Base-by-base conservation (phyloP, 768 basidiomycete species). In the Hypsizygus marmoreus region DNA sequence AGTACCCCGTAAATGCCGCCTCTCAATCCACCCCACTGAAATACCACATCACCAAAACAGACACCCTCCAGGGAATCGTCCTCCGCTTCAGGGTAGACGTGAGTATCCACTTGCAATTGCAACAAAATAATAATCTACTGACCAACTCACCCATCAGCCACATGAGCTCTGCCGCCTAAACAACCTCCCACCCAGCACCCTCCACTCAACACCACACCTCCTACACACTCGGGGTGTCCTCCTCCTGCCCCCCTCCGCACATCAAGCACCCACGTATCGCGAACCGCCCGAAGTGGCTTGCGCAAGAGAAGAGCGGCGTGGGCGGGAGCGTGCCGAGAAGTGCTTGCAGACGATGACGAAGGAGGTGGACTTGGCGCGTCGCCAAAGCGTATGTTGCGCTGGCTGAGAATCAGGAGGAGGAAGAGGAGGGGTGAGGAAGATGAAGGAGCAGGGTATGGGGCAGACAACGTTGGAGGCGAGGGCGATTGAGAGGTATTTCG, bases 321-420 rank as follows among this genome's bases (percentile, higher is more conserved):
- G 66, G 40, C 72, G 73, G 54, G 81, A 81, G 54, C 71, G 76
- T 13, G 83, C 85, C 6, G 75, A 76, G 63, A 83, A 75, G 54
- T 74, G 73, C 36, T 64, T 88, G 47, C 84, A 86, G 65, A 71
- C 68, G 25, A 65, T 85, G 51, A 84, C 81, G 36, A 87, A 88
- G 65, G 86, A 88, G 66, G 70, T 71, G 49, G 86, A 90, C n/a
- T 61, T 77, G 76, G 74, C 70, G 73, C 38, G 71, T 89, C 23
- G 84, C 83, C 8, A 77, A 78, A 56, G 79, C 82, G 19, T 89
- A 91, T 63, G 78, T 89, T 45, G 80, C 81, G 6, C 69, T 89
- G 10, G 84, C 84, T 2, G 80, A 81, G 44, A 70, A 73, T 43
- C 54, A 60, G 11, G 59, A 60, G 12, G 61, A 66, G 34, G 59